phyloP scores from a whole-genome alignment of 1,284 basidiomycete species.

The Trametes versicolor region DNA sequence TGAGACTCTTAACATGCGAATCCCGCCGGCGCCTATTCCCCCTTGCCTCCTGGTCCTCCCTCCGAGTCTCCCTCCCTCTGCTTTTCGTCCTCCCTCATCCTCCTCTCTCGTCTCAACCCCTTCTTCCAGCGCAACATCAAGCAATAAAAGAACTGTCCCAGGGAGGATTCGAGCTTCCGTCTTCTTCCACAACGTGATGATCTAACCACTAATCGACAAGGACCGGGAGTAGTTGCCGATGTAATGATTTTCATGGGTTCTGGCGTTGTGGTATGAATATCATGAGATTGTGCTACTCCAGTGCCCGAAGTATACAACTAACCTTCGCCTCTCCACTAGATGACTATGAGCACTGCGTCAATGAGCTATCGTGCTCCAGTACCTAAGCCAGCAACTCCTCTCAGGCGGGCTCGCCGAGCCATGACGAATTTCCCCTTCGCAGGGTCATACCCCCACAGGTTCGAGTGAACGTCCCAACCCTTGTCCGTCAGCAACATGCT shows the following conservation, averaged over 20 bases:
- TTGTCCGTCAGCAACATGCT: background rate
- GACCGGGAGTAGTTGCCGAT: constrained; percentile 22
- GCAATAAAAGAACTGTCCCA: constrained; percentile 21
- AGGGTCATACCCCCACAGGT: constrained; percentile 4
- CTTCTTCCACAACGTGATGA: constrained; percentile 44
- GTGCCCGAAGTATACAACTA: too few relatives aligned
- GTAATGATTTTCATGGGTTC: too few relatives aligned
- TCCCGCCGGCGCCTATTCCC: too few relatives aligned
- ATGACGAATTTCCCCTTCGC: background rate
- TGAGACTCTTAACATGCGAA: too few relatives aligned
- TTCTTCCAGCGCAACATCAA: too few relatives aligned
- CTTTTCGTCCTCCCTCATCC: too few relatives aligned
- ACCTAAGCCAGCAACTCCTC: background rate
- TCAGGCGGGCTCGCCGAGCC: constrained; percentile 1
- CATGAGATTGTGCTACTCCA: too few relatives aligned
- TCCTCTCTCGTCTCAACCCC: too few relatives aligned
- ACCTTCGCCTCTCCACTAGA: too few relatives aligned
- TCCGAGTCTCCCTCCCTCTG: too few relatives aligned
- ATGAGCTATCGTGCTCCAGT: background rate
- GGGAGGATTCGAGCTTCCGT: constrained; percentile 37
- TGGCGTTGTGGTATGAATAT: background rate
- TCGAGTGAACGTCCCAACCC: background rate
- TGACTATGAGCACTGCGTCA: too few relatives aligned
- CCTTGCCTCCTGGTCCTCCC: too few relatives aligned
- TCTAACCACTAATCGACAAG: constrained; percentile 46